These are phyloP conservation scores for Lipomyces lipofer DNA, from an alignment of 805 yeast genomes.

Conservation along the genomic window DNA sequence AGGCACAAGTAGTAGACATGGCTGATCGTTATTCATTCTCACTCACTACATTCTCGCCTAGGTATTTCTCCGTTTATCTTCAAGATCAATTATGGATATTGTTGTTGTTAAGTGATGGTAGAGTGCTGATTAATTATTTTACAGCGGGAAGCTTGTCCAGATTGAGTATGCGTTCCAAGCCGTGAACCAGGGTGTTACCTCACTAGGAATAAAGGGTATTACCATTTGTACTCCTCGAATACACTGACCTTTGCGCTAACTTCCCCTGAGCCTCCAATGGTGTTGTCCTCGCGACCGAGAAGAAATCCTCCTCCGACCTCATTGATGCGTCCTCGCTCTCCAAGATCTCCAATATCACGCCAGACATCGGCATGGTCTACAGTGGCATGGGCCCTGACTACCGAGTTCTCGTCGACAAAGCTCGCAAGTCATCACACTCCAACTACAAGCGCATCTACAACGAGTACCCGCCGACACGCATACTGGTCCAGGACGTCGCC, in stretches of 20 bases:
- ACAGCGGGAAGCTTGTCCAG: conserved; percentile 93
- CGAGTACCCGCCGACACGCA: conserved; percentile 95
- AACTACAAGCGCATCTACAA: conserved; percentile 90
- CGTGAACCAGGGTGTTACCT: conserved; percentile 96
- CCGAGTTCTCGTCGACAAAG: conserved; percentile 88
- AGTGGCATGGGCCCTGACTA: conserved; percentile 99
- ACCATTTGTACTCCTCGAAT: background rate
- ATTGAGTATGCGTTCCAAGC: conserved; percentile 97
- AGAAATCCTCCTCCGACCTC: conserved; percentile 78
- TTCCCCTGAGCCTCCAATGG: conserved; percentile 76
- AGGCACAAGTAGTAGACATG: conserved; percentile 57
- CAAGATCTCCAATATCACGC: conserved; percentile 82
- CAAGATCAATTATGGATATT: background rate
- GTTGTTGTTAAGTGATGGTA: background rate
- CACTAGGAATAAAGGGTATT: conserved; percentile 75
- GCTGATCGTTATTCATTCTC: conserved; percentile 98
- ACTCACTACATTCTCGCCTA: conserved; percentile 95
- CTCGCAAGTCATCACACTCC: conserved; percentile 90
- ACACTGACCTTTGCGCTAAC: too few relatives aligned
- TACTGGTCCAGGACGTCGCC: conserved; percentile 91
- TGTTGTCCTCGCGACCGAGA: conserved; percentile 93
- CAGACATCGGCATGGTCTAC: conserved; percentile 94
- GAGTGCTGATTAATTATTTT: conserved; percentile 1
- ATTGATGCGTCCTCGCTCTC: conserved; percentile 71
- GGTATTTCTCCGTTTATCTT: conserved; percentile 51